A percentile compares a stretch with the other conserved stretches of the same genome.
Evolutionary conservation across 1,284 basidiomycete species (phyloP).

Genomic region (Boletus putidus): DNA sequence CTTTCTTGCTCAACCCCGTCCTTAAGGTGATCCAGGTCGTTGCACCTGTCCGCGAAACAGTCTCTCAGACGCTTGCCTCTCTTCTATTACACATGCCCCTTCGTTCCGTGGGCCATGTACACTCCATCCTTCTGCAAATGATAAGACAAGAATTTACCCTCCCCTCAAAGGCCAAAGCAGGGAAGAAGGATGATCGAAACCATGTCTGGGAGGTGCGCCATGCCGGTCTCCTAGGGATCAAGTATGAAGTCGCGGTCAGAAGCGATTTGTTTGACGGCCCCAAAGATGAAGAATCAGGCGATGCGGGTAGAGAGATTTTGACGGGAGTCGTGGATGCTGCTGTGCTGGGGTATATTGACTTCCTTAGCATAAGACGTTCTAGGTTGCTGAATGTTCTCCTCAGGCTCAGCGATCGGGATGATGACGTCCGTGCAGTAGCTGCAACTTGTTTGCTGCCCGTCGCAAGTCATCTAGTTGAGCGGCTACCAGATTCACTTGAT

Average conservation of each 20-base stretch:
- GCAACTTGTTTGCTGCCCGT: conserved; percentile 91
- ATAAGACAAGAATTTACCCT: conserved; percentile 80
- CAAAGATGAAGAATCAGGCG: conserved; percentile 39
- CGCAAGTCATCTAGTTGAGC: conserved; percentile 74
- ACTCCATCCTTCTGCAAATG: conserved; percentile 88
- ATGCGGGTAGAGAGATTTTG: conserved; percentile 55
- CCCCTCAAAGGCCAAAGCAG: conserved; percentile 43
- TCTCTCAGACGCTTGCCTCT: conserved; percentile 91
- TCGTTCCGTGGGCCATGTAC: conserved; percentile 76
- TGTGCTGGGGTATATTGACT: conserved; percentile 71
- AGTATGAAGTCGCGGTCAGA: conserved; percentile 96
- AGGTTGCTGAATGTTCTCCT: conserved; percentile 17
- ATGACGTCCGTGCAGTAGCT: conserved; percentile 96
- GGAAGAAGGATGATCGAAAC: conserved; percentile 47
- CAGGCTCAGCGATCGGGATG: conserved; percentile 89
- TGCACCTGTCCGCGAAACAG: conserved; percentile 95
- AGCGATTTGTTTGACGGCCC: conserved; percentile 70
- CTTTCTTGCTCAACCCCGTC: neutral
- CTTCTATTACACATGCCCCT: conserved; percentile 85
- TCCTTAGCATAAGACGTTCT: neutral
- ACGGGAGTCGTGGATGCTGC: conserved; percentile 84
- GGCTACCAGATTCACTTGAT: conserved; percentile 72
- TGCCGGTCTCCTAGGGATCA: conserved; percentile 93
- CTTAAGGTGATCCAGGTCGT: conserved; percentile 61
- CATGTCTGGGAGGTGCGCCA: conserved; percentile 98